phyloP scores from a whole-genome alignment of 805 yeast species.

The Lipomyces mesembrius region DNA sequence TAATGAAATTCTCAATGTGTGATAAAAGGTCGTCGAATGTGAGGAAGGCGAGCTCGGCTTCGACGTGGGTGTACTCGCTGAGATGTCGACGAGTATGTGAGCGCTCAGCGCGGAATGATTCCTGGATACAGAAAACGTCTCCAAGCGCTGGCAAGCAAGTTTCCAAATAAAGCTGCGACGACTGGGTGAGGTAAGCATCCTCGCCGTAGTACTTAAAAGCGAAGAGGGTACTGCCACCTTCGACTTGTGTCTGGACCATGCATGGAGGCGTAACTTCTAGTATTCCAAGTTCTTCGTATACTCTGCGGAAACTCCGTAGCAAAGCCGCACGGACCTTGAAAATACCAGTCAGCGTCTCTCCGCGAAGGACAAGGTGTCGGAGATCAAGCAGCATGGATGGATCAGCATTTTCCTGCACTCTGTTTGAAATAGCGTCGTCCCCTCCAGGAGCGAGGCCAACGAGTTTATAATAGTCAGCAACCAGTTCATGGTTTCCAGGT shows the following conservation, averaged over 20 bases:
- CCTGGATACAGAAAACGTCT: conserved; percentile 96
- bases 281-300: conserved; percentile 72
- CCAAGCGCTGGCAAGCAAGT: conserved; percentile 96
- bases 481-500: conserved; percentile 95
- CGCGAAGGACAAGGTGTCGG: conserved; percentile 95
- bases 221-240: conserved; percentile 97
- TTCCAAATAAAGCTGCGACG: conserved; percentile 95
- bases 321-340: conserved; percentile 92
- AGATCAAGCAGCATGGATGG: conserved; percentile 90
- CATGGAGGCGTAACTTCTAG: conserved; percentile 98
- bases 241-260: conserved; percentile 99
- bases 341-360: conserved; percentile 89
- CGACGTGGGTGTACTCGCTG: conserved; percentile 95
- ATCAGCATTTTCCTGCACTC: conserved; percentile 80
- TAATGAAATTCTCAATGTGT: conserved; percentile 82
- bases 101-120: conserved; percentile 98
- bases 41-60: conserved; percentile 88
- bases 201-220: conserved; percentile 93
- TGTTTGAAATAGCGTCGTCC: conserved; percentile 92
- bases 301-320: conserved; percentile 72
- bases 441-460: conserved; percentile 96
- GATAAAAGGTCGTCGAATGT: conserved; percentile 81
- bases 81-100: conserved; percentile 98
- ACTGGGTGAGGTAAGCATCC: conserved; percentile 94
- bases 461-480: conserved; percentile 86